Conservation (phyloP, 2,329 filamentous ascomycete genomes). For the Pleomassaria siparia region DNA sequence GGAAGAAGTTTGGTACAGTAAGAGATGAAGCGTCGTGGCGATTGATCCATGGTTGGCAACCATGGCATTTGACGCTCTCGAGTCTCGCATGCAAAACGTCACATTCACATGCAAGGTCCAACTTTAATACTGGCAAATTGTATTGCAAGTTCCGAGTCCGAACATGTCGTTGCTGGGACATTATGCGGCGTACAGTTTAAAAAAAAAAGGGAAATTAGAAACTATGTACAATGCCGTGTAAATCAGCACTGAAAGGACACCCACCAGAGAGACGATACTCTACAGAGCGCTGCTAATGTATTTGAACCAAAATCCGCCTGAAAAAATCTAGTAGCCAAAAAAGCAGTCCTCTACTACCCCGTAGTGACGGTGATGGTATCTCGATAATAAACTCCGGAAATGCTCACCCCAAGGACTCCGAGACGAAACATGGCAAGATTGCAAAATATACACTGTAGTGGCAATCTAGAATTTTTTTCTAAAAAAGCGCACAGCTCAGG, state of each 20-base stretch:
- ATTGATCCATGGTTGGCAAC: too few relatives aligned
- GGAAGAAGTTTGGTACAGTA: too few relatives aligned
- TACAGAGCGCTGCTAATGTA: background rate
- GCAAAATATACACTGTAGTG: too few relatives aligned
- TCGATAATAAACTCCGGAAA: conserved; percentile 32
- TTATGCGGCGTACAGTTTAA: conserved; percentile 18
- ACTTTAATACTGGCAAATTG: too few relatives aligned
- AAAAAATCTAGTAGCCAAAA: background rate
- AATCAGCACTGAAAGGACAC: conserved; percentile 9
- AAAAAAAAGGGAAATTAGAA: conserved; percentile 8
- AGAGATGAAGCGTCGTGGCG: too few relatives aligned
- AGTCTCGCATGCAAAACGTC: too few relatives aligned
- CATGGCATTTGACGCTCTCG: too few relatives aligned
- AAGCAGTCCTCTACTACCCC: conserved; percentile 2
- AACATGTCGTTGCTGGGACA: too few relatives aligned
- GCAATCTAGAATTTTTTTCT: conserved; percentile 5
- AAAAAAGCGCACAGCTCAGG: conserved; percentile 12
- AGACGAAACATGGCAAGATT: conserved; percentile 8
- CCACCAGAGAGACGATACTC: background rate
- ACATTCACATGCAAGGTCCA: too few relatives aligned
- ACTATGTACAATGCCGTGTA: background rate
- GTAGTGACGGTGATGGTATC: conserved; percentile 32
- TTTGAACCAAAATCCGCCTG: too few relatives aligned
- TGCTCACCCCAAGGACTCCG: conserved; percentile 21
- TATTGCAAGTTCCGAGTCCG: too few relatives aligned